These are phyloP conservation scores for Backusella mclennaniae DNA, from an alignment of 192 early-diverging fungal species.

Conservation along the genomic window DNA sequence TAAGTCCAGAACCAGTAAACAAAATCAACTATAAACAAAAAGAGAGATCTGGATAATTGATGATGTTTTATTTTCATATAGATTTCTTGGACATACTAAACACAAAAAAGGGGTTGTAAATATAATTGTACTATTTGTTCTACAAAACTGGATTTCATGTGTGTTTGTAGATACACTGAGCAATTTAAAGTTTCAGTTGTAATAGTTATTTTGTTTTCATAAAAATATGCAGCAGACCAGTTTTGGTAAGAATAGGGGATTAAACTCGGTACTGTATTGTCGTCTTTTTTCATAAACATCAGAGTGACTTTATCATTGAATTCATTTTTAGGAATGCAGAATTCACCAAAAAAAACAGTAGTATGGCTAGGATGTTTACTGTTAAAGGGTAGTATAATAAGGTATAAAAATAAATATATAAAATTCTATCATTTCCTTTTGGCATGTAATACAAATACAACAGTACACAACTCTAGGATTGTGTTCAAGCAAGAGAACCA, in stretches of 20 bases:
- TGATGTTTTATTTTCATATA: background rate
- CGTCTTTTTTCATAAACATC: background rate
- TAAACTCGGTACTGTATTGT: background rate
- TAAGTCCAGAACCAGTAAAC: background rate
- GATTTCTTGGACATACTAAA: background rate
- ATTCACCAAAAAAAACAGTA: background rate
- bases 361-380: background rate
- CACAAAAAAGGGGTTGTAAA: background rate
- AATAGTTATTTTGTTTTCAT: background rate
- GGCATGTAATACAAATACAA: constrained; percentile 6
- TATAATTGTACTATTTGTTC: background rate
- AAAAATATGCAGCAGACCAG: background rate
- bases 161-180: background rate
- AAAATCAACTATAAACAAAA: background rate
- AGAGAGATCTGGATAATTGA: background rate
- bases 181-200: background rate
- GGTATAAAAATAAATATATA: background rate
- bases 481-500: background rate
- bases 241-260: background rate
- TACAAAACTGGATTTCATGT: background rate
- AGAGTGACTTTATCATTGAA: background rate
- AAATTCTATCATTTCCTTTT: constrained; percentile 4
- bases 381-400: background rate
- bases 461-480: background rate
- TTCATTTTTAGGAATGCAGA: background rate